phyloP scores from a whole-genome alignment of 2,329 filamentous ascomycete genomes.

The Alternaria gaisen region DNA sequence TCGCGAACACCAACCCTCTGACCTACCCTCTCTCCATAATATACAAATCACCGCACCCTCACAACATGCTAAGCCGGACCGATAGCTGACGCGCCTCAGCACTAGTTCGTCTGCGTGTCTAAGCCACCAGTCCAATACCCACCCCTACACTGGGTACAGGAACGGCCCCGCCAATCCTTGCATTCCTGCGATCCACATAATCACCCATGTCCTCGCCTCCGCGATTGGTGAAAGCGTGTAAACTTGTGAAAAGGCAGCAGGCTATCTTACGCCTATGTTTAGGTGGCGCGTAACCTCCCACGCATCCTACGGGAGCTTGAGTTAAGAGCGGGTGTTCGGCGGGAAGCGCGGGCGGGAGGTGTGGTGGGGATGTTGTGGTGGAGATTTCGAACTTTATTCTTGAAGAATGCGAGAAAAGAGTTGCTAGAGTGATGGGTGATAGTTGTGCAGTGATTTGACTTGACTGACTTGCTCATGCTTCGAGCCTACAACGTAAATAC shows the following conservation, averaged over 20 bases:
- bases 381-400: background rate
- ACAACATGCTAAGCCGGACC: background rate
- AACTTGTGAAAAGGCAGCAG: background rate
- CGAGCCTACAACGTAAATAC: background rate
- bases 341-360: background rate
- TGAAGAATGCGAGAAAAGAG: background rate
- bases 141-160: conserved; percentile 2
- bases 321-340: conserved; percentile 1
- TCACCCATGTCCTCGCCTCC: background rate
- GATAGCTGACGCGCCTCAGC: conserved; percentile 6
- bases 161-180: conserved; percentile 1
- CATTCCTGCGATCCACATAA: background rate
- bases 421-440: background rate
- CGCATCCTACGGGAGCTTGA: conserved; percentile 7
- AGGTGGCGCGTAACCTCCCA: conserved; percentile 17
- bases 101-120: conserved; percentile 9
- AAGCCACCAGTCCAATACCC: conserved; percentile 6
- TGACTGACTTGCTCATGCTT: background rate
- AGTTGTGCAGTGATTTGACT: background rate
- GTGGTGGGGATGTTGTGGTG: background rate
- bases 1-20: background rate
- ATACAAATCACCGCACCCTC: background rate
- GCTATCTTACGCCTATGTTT: conserved; percentile 13
- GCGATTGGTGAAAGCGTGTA: conserved; percentile 5
- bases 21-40: background rate